Percentiles rank a stretch among this genome's conserved stretches.
Conservation (phyloP, 306 rosid species). For the Lagenaria siceraria region DNA sequence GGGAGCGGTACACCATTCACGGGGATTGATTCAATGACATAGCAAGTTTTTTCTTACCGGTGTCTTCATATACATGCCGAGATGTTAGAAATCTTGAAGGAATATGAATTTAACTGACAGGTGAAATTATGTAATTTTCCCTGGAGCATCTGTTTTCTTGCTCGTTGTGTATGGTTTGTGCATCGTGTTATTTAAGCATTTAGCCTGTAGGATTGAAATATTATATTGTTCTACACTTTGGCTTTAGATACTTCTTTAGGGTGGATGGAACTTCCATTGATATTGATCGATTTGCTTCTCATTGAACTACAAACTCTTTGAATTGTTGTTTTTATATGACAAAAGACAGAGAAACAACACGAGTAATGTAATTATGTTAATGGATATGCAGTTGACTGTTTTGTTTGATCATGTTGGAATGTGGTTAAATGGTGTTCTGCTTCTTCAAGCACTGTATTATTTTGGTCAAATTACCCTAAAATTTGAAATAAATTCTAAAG, state of each 20-base stretch:
- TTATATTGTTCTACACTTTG: neutral
- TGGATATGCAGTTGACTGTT: neutral
- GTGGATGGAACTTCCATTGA: neutral
- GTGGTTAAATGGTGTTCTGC: neutral
- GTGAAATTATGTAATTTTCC: neutral
- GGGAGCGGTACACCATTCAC: constrained; percentile 67
- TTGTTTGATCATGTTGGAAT: neutral
- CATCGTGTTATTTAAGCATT: neutral
- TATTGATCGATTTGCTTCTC: neutral
- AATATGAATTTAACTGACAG: neutral
- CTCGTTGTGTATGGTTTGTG: neutral
- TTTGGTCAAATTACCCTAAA: too few relatives aligned
- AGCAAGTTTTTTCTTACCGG: neutral
- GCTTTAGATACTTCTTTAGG: neutral
- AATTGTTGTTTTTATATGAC: neutral
- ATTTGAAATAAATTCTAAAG: too few relatives aligned
- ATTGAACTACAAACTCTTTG: neutral
- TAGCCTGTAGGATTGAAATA: neutral
- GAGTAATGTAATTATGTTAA: neutral
- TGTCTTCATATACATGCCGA: neutral
- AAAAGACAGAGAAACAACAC: neutral
- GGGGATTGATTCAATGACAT: constrained; percentile 34
- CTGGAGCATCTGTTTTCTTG: neutral
- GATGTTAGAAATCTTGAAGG: neutral
- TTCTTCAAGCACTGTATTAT: too few relatives aligned